A percentile compares a stretch with the other conserved stretches of the same genome.
phyloP scores from a whole-genome alignment of 2,329 filamentous ascomycete species.

The Aspergillus candidus region DNA sequence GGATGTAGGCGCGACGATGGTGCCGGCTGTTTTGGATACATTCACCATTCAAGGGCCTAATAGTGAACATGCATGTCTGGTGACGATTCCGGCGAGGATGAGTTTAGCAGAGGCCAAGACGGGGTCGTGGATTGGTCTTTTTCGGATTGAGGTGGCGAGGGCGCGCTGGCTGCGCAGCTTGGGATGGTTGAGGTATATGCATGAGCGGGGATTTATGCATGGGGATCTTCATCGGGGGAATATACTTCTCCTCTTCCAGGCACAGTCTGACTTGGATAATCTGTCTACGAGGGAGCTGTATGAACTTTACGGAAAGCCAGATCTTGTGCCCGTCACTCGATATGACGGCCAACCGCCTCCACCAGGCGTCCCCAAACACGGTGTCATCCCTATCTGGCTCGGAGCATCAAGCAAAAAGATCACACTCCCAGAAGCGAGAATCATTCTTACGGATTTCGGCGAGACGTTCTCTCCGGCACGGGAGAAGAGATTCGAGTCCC shows the following conservation, averaged over 20 bases:
- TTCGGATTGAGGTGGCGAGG: conserved; percentile 9
- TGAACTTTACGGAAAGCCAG: conserved; percentile 16
- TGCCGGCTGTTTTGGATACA: conserved; percentile 5
- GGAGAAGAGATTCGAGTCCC: conserved; percentile 11
- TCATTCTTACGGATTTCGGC: conserved; percentile 25
- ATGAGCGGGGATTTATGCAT: conserved; percentile 22
- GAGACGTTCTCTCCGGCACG: conserved; percentile 17
- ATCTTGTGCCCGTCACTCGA: conserved; percentile 14
- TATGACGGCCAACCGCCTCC: conserved; percentile 17
- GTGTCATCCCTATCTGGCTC: conserved; percentile 13
- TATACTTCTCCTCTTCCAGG: conserved; percentile 14
- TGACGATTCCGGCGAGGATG: conserved; percentile 9
- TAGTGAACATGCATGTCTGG: conserved; percentile 4
- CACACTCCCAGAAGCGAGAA: conserved; percentile 16
- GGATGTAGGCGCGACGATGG: conserved; percentile 2
- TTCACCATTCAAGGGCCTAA: conserved; percentile 11
- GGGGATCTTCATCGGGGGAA: conserved; percentile 24
- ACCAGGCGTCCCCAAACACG: conserved; percentile 15
- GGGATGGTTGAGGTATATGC: conserved; percentile 19
- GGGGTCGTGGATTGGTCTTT: conserved; percentile 8
- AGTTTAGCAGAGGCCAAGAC: conserved; percentile 7
- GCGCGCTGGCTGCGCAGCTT: conserved; percentile 19
- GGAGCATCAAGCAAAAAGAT: conserved; percentile 19
- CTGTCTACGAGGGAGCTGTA: conserved; percentile 18
- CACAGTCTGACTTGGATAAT: conserved; percentile 12